These are phyloP conservation scores for Graphilbum ipis-grandicollis DNA, from an alignment of 2,329 filamentous ascomycete species.

Conservation along the genomic window DNA sequence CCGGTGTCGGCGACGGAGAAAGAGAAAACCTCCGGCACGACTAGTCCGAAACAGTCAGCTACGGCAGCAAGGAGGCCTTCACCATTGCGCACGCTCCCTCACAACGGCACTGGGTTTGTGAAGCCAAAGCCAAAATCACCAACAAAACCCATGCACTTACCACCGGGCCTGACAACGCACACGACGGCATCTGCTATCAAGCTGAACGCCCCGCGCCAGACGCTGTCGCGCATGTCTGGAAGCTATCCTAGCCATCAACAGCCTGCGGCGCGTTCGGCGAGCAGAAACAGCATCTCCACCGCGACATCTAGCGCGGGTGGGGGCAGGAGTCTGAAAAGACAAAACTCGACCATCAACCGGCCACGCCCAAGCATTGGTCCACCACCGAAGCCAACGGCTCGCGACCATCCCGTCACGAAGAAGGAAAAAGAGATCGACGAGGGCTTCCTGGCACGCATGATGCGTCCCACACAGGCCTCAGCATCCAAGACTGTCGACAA, in stretches of 20 bases:
- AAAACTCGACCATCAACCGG: conserved; percentile 26
- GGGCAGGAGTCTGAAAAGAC: conserved; percentile 21
- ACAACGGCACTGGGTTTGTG: conserved; percentile 27
- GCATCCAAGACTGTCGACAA: conserved; percentile 53
- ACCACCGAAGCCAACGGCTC: conserved; percentile 38
- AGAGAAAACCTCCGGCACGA: no score
- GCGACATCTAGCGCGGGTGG: conserved; percentile 10
- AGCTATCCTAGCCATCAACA: conserved; percentile 16
- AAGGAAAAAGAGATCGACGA: conserved; percentile 44
- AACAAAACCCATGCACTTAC: conserved; percentile 49
- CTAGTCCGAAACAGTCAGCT: neutral
- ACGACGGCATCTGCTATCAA: conserved; percentile 55
- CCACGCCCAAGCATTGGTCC: conserved; percentile 36
- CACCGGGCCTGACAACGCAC: conserved; percentile 49
- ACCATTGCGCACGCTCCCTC: no score
- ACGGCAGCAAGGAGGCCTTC: neutral
- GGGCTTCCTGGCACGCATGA: conserved; percentile 65
- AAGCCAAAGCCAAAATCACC: conserved; percentile 51
- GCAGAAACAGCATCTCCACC: conserved; percentile 24
- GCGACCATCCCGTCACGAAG: conserved; percentile 28
- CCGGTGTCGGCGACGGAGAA: conserved; percentile 4
- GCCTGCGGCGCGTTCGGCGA: conserved; percentile 23
- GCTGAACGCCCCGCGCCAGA: conserved; percentile 21
- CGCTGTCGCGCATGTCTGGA: conserved; percentile 22
- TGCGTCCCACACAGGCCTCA: conserved; percentile 55